phyloP scores from a whole-genome alignment of 176 grass and related monocot species.

The Pontederia crassipes region DNA sequence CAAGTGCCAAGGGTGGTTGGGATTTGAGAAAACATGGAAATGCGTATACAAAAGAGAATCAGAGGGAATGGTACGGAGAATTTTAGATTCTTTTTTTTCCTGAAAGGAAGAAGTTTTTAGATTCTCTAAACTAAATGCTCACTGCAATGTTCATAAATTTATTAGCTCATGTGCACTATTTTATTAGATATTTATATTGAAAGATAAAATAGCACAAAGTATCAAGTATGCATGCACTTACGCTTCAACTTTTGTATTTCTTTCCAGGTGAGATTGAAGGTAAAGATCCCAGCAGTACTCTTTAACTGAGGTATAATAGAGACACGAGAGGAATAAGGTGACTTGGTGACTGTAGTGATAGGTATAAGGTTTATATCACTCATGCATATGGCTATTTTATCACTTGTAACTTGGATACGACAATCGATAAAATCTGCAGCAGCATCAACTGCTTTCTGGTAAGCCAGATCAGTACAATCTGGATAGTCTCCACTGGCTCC shows the following conservation, averaged over 20 bases:
- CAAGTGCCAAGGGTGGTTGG: no score
- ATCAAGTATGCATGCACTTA: slow-evolving; percentile 24
- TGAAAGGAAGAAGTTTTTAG: no score
- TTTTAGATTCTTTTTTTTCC: no score
- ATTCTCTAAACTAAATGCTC: not conserved
- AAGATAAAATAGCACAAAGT: not conserved
- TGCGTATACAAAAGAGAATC: no score
- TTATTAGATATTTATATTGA: slow-evolving; percentile 3
- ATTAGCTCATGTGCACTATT: not conserved
- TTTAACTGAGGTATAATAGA: slow-evolving; percentile 29
- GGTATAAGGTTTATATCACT: slow-evolving; percentile 48
- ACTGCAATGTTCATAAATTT: not conserved
- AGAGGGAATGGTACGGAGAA: no score
- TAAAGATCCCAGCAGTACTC: slow-evolving; percentile 35
- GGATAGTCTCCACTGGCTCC: slow-evolving; percentile 77
- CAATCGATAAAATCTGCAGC: slow-evolving; percentile 91
- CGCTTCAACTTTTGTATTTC: slow-evolving; percentile 50
- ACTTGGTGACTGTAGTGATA: slow-evolving; percentile 37
- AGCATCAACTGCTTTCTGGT: slow-evolving; percentile 41
- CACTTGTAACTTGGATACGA: slow-evolving; percentile 56
- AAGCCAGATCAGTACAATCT: slow-evolving; percentile 71
- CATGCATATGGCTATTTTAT: slow-evolving; percentile 69
- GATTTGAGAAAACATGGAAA: no score
- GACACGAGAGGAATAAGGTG: slow-evolving; percentile 23
- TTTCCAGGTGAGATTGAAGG: slow-evolving; percentile 73